These are phyloP conservation scores for Arabis hirsuta DNA, from an alignment of 345 rosid genomes.

Conservation along the genomic window DNA sequence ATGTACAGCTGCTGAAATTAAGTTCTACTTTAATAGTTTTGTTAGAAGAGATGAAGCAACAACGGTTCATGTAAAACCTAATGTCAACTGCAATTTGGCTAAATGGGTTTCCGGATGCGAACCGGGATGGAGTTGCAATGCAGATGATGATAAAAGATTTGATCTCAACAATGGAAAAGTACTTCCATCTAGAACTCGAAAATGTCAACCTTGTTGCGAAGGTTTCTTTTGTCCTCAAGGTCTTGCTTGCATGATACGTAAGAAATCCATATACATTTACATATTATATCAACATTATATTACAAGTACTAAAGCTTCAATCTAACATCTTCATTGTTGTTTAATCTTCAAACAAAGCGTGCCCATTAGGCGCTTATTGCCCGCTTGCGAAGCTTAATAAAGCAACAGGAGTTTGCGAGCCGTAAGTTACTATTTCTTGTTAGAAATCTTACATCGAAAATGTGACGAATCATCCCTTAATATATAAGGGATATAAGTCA, in stretches of 20 bases:
- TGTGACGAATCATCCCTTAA: too few relatives aligned
- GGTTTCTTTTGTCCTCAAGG: conserved; percentile 98
- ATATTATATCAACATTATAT: neutral
- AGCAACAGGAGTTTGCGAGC: conserved; percentile 72
- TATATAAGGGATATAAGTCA: too few relatives aligned
- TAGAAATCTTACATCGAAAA: too few relatives aligned
- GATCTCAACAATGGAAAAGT: conserved; percentile 52
- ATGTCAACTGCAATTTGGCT: conserved; percentile 75
- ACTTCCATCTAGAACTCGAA: conserved; percentile 62
- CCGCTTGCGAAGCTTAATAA: conserved; percentile 78
- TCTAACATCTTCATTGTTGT: conserved; percentile 31
- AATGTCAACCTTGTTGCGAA: conserved; percentile 90
- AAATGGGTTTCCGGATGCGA: conserved; percentile 88
- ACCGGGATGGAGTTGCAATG: conserved; percentile 88
- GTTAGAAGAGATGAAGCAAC: conserved; percentile 41
- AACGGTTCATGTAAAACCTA: conserved; percentile 56
- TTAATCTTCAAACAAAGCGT: conserved; percentile 54
- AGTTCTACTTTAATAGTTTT: conserved; percentile 65
- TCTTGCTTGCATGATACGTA: conserved; percentile 96
- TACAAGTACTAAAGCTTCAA: neutral
- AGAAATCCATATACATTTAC: conserved; percentile 37
- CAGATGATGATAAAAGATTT: conserved; percentile 42
- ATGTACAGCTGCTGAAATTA: conserved; percentile 84
- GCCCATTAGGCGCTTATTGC: conserved; percentile 85
- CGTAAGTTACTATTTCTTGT: conserved; percentile 59